Evolutionary conservation across 164 flowering plant species (phyloP), one percentile per base, ranked within the genome.

Genomic region (Macadamia tetraphylla): DNA sequence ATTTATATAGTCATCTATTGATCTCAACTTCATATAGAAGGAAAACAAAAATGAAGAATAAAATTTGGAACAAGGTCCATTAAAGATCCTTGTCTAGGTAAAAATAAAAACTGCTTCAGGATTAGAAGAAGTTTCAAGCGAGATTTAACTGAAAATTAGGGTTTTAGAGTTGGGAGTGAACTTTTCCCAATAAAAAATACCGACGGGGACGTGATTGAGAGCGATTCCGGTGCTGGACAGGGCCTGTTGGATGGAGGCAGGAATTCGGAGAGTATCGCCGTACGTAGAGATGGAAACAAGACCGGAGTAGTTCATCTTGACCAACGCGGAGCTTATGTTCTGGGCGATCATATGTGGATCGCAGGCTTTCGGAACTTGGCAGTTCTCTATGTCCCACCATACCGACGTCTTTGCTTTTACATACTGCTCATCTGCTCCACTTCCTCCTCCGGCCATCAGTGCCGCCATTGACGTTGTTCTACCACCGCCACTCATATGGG

Each of bases 311-410:
- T 85, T 82, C 85, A 88, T 78, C 44, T 83, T 79, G 1, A 56
- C 82, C 6, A 93, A 73, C 1, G 96, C 88, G 0, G 93, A 86
- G 68, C 85, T 85, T 7, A 93, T 88, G 67, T 88, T 93, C 83
- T 89, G 95, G 0, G 98, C 94, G 49, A 93, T 93, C 48, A 83
- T 61, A 75, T 89, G 89, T 0, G 97, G 84, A 58, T 93, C 92
- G 67, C 87, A 79, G 0, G 73, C 81, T 68, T 74, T 89, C 2
- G 97, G 92, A 5, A 91, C 98, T 29, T 89, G 91, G 61, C 98
- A 93, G 79, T 93, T 93, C 87, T 93, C 98, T 12, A 93, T 91
- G 71, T 93, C 98, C 98, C 98, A 93, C 98, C 98, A 93, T 17
- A 93, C 97, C 44, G 97, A 90, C 1, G 82, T 88, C 85, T 89